Base-by-base conservation (phyloP, 768 basidiomycete species). In the Exsudoporus frostii region DNA sequence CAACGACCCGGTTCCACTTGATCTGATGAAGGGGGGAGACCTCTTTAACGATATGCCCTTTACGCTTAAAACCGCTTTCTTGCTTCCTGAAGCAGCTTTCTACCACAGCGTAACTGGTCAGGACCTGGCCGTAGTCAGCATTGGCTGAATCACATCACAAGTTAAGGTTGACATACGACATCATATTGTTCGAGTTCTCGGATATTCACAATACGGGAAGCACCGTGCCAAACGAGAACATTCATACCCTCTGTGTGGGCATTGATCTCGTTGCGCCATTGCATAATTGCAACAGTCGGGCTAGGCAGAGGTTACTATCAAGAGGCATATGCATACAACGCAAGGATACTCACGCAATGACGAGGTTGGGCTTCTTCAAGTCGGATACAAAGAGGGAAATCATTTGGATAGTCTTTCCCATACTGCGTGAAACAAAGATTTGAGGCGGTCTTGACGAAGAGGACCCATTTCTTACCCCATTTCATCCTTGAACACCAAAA, bases 321-420 rank as follows among this genome's bases (percentile, higher is more conserved):
- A 38, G 41, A 13, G 11, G 24, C 20, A 48, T 5, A 13, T 43
- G 15, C 15, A 42, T 3, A 22, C 3, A 10, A 40, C 17, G 1
- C 38, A 43, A 53, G 29, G 39, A 40, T n/a, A 76, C 85, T 56
- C 68, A 91, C 88, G 97, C 97, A 27, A 99, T 80, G 30, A 99
- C 91, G 20, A 99, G 80, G 59, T 94, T 96, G 3, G 94, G 93
- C 66, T 83, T 88, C 55, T 77, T 72, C 44, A 79, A 67, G 62
- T 94, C 91, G 1, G 88, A 83, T 5, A 95, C 83, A 34, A 99
- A 77, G 36, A 98, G 77, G 1, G 94, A 81, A 45, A 99, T 95
- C 59, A 94, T 92, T 66, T 99, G 97, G 54, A 99, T 98, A 0
- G 96, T 99, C 71, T 94, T 93, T 14, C 89, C 90, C 91, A 94